Percentiles rank a stretch among this genome's conserved stretches.
Evolutionary conservation across 176 grass and related monocot species (phyloP).

Genomic region (Bromus sterilis): DNA sequence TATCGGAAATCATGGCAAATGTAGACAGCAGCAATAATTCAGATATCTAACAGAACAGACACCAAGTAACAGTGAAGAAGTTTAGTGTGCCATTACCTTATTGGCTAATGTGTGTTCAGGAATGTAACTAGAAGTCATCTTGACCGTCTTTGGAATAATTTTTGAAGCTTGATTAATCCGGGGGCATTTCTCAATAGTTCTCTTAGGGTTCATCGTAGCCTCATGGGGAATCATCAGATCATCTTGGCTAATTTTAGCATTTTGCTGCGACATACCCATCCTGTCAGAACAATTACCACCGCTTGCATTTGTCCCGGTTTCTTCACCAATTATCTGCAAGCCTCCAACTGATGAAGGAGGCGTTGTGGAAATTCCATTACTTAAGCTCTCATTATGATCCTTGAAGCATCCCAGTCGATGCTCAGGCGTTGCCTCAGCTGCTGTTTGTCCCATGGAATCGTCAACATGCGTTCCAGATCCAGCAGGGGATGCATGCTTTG

Average conservation of each 20-base stretch:
- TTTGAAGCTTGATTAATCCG: constrained; percentile 23
- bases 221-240: background rate
- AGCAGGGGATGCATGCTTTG: constrained; percentile 26
- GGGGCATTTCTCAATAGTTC: constrained; percentile 1
- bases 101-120: background rate
- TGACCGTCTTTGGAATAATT: constrained; percentile 37
- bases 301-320: constrained; percentile 9
- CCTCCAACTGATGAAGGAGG: constrained; percentile 9
- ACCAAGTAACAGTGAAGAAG: background rate
- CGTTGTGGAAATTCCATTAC: constrained; percentile 17
- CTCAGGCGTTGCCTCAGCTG: constrained; percentile 9
- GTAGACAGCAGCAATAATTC: background rate
- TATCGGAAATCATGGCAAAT: background rate
- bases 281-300: constrained; percentile 2
- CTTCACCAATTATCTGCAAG: constrained; percentile 23
- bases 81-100: constrained; percentile 42
- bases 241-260: constrained; percentile 15
- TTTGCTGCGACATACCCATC: constrained; percentile 16
- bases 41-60: background rate
- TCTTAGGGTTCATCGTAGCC: constrained; percentile 11
- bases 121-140: constrained; percentile 17
- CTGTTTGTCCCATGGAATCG: constrained; percentile 22
- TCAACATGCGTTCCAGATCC: constrained; percentile 28
- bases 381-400: constrained; percentile 7
- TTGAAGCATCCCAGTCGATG: constrained; percentile 10